phyloP scores from a whole-genome alignment of 2,329 filamentous ascomycete genomes.

The Colletotrichum tofieldiae region DNA sequence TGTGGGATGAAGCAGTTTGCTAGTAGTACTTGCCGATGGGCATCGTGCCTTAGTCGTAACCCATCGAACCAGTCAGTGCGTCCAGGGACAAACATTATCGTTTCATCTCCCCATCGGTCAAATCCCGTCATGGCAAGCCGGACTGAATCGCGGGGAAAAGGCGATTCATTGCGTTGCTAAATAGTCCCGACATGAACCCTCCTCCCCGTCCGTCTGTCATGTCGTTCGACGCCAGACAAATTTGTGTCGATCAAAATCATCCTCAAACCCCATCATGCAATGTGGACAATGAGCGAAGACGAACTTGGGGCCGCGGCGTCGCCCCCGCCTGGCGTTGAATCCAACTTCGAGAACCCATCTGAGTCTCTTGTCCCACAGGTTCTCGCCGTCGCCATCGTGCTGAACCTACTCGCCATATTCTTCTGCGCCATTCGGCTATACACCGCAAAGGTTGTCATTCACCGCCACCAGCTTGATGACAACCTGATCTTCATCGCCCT shows the following conservation, averaged over 20 bases:
- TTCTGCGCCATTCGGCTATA: slow-evolving; percentile 38
- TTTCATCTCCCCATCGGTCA: slow-evolving; percentile 12
- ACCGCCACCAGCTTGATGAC: slow-evolving; percentile 35
- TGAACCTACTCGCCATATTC: slow-evolving; percentile 36
- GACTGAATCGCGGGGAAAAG: neutral
- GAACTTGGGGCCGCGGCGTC: slow-evolving; percentile 15
- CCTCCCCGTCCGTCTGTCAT: rapidly evolving
- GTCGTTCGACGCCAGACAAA: neutral
- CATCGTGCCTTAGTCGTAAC: neutral
- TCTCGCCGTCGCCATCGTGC: slow-evolving; percentile 27
- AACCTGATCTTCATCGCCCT: slow-evolving; percentile 38
- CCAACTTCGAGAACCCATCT: slow-evolving; percentile 33
- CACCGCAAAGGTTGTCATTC: slow-evolving; percentile 34
- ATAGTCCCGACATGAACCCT: neutral
- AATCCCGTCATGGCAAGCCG: neutral
- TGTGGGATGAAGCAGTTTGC: neutral
- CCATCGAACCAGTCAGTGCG: slow-evolving; percentile 37
- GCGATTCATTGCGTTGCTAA: slow-evolving; percentile 2
- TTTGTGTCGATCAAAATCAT: neutral
- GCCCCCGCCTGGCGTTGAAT: slow-evolving; percentile 29
- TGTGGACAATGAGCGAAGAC: slow-evolving; percentile 22
- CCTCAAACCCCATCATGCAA: slow-evolving; percentile 26
- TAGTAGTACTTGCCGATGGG: slow-evolving; percentile 16
- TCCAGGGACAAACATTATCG: slow-evolving; percentile 3
- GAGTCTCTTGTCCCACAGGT: slow-evolving; percentile 42